Base-by-base conservation (phyloP, 495 filamentous ascomycete species). In the Viridothelium virens region DNA sequence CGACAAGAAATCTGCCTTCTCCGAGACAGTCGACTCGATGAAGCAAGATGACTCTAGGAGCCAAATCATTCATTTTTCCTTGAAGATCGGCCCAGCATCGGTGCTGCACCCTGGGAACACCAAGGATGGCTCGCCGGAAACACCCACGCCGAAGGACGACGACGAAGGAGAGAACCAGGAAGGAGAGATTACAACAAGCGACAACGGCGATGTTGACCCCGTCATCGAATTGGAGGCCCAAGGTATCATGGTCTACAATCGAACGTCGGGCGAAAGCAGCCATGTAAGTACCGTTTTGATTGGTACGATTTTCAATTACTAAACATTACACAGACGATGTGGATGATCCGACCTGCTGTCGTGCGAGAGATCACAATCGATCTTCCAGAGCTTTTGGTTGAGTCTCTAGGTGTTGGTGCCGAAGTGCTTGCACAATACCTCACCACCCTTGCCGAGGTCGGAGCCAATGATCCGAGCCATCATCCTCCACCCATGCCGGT, bases 171-270 rank as follows among this genome's bases (percentile, higher is more conserved):
- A 82, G 53, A 67, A 71, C 48, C 69, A 74, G 36, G 75, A 75
- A 63, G 81, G 78, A 64, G 77, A 75, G 50, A 79, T 80, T 46
- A 73, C 79, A 11, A 72, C 74, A 9, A 62, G 56, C 18, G 67
- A 70, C 61, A 18, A 61, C 12, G 46, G 44, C 11, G 70, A 82
- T 59, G 77, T 80, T 34, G 77, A 84, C 38, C 77, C 83, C 47
- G 79, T 87, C 56, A 77, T 97, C 65, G 87, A 88, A 64, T 82
- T 98, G 66, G 95, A 98, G 77, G 94, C 89, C 53, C 94, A 98
- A 77, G 94, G 94, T 16, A 97, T 98, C 69, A 92, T 97, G 88
- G 90, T 97, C 7, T 97, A 94, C 75, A 93, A 97, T 74, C 86
- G 90, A 63, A 85, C 89, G 11, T 88, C 91, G 48, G 90, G 91